These are phyloP conservation scores for Gonapodya prolifera DNA, from an alignment of 192 early-diverging fungal species.

Conservation along the genomic window DNA sequence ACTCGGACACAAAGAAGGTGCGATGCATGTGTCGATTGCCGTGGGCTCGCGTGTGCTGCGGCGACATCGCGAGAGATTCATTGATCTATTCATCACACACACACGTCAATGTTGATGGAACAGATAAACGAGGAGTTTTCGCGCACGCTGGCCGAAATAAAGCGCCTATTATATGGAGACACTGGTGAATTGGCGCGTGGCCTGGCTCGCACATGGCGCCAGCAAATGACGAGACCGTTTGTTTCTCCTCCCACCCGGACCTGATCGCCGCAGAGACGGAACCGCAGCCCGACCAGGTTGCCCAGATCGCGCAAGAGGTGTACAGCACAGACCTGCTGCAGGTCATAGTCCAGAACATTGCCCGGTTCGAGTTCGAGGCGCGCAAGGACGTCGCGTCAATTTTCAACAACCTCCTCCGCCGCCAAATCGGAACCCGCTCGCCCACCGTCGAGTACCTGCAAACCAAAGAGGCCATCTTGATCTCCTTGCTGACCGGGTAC, in stretches of 20 bases:
- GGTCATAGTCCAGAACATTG: conserved; percentile 77
- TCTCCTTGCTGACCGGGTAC: conserved; percentile 68
- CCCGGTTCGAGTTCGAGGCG: conserved; percentile 84
- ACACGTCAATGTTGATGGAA: conserved; percentile 10
- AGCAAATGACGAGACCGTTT: conserved; percentile 9
- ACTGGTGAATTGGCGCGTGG: conserved; percentile 47
- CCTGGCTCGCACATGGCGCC: background rate
- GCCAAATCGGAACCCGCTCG: conserved; percentile 86
- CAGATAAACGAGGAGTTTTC: conserved; percentile 95
- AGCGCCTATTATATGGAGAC: conserved; percentile 87
- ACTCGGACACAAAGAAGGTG: conserved; percentile 58
- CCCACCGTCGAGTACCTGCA: conserved; percentile 94
- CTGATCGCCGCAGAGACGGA: conserved; percentile 48
- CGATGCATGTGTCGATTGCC: conserved; percentile 13
- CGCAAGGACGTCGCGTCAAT: conserved; percentile 93
- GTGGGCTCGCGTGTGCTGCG: conserved; percentile 6
- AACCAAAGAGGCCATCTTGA: conserved; percentile 69
- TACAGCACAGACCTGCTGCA: conserved; percentile 85
- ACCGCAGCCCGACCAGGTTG: conserved; percentile 77
- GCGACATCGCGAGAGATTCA: conserved; percentile 12
- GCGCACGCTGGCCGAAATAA: conserved; percentile 85
- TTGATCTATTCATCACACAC: conserved; percentile 3
- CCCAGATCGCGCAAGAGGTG: conserved; percentile 90
- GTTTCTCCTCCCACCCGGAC: background rate
- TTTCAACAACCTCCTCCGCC: conserved; percentile 89